These are phyloP conservation scores for Phoma herbarum DNA, from an alignment of 2,329 filamentous ascomycete species.

Conservation along the genomic window DNA sequence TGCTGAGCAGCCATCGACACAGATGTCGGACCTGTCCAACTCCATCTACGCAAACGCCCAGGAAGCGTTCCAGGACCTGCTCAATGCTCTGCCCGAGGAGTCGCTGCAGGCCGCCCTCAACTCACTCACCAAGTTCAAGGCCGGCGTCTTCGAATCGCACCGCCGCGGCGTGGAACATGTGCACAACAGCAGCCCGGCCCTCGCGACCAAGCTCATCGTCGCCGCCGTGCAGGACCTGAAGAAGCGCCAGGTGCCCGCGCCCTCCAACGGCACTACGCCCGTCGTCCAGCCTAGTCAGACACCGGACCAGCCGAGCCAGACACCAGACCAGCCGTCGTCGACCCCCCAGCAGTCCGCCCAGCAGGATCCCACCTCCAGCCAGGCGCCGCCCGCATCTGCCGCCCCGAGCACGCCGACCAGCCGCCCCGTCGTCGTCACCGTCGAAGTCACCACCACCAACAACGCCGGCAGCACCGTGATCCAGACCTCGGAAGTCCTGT, in stretches of 20 bases:
- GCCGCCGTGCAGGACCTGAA: slow-evolving; percentile 65
- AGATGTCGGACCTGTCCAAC: slow-evolving; percentile 30
- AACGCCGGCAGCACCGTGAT: slow-evolving; percentile 46
- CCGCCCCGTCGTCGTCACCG: slow-evolving; percentile 47
- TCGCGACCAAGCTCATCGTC: slow-evolving; percentile 70
- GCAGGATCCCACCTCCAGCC: slow-evolving; percentile 5
- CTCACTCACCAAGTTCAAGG: slow-evolving; percentile 69
- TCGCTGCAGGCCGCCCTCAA: slow-evolving; percentile 73
- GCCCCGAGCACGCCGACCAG: slow-evolving; percentile 18
- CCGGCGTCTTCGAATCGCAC: slow-evolving; percentile 74
- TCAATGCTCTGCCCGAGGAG: slow-evolving; percentile 65
- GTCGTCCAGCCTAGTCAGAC: slow-evolving; percentile 8
- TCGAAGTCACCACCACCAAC: slow-evolving; percentile 52
- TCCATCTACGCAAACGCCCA: slow-evolving; percentile 47
- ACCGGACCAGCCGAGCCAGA: slow-evolving; percentile 8
- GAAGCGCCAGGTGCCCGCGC: slow-evolving; percentile 50
- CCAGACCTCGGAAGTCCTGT: slow-evolving; percentile 53
- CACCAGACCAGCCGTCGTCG: slow-evolving; percentile 16
- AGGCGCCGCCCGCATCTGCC: slow-evolving; percentile 19
- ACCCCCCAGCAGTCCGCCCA: slow-evolving; percentile 19
- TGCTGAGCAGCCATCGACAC: slow-evolving; percentile 28
- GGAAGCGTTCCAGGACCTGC: slow-evolving; percentile 62
- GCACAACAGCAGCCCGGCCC: slow-evolving; percentile 66
- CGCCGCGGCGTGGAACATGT: slow-evolving; percentile 70
- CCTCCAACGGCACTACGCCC: slow-evolving; percentile 38